phyloP scores from a whole-genome alignment of 805 yeast species.

The Yamadazyma sp. region DNA sequence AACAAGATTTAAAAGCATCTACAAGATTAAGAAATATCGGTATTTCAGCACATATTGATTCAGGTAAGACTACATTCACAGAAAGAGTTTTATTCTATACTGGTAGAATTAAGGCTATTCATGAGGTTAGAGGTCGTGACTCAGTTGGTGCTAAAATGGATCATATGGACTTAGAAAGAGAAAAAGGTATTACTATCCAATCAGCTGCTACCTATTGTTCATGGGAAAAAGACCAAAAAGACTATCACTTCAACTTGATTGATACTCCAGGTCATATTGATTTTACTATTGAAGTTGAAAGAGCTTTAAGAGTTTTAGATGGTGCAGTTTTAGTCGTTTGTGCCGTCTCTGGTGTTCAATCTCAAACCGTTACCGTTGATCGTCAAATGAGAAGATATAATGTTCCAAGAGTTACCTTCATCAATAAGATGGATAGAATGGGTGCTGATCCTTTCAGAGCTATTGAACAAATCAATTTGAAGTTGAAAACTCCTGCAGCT shows the following conservation, averaged over 20 bases:
- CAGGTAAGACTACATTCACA: slow-evolving; percentile 97
- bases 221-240: slow-evolving; percentile 73
- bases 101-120: slow-evolving; percentile 95
- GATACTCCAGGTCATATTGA: slow-evolving; percentile 99
- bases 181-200: slow-evolving; percentile 97
- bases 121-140: slow-evolving; percentile 95
- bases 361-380: slow-evolving; percentile 97
- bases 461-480: slow-evolving; percentile 82
- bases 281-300: slow-evolving; percentile 97
- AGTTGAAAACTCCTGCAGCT: slow-evolving; percentile 91
- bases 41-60: slow-evolving; percentile 96
- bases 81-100: slow-evolving; percentile 96
- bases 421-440: slow-evolving; percentile 99
- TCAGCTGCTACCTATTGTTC: slow-evolving; percentile 98
- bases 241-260: slow-evolving; percentile 87
- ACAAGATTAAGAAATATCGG: slow-evolving; percentile 85
- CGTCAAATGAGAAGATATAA: slow-evolving; percentile 98
- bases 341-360: slow-evolving; percentile 98
- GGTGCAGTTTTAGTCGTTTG: slow-evolving; percentile 98
- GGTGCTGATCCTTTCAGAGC: slow-evolving; percentile 97
- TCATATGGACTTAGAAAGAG: slow-evolving; percentile 97
- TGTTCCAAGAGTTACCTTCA: slow-evolving; percentile 93
- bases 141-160: slow-evolving; percentile 99
- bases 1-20: slow-evolving; percentile 50
- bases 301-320: slow-evolving; percentile 96